phyloP scores from a whole-genome alignment of 805 yeast species.

The Babjeviella inositovora region DNA sequence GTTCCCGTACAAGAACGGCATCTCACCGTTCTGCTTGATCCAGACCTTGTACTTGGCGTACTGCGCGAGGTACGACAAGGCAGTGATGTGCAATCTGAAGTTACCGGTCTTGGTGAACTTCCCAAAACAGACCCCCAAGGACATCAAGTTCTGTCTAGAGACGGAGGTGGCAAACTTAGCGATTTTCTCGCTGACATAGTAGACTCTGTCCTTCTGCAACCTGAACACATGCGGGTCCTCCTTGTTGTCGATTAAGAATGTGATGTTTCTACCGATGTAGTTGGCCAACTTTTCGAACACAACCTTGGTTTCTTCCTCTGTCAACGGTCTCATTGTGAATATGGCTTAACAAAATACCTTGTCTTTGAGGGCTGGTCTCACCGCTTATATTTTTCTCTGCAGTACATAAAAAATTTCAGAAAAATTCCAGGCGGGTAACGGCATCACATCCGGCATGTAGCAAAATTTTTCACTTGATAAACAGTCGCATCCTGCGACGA shows the following conservation, averaged over 20 bases:
- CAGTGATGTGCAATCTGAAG: slow-evolving; percentile 88
- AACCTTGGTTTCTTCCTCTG: slow-evolving; percentile 93
- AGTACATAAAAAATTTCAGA: too few relatives aligned
- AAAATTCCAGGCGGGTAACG: too few relatives aligned
- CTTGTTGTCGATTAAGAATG: slow-evolving; percentile 69
- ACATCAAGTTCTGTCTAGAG: slow-evolving; percentile 80
- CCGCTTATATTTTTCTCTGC: too few relatives aligned
- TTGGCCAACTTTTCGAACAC: slow-evolving; percentile 94
- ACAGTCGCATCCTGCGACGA: too few relatives aligned
- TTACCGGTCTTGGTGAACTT: slow-evolving; percentile 97
- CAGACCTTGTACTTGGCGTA: slow-evolving; percentile 88
- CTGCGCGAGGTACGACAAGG: slow-evolving; percentile 67
- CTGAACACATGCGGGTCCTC: slow-evolving; percentile 90
- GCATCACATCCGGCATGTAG: too few relatives aligned
- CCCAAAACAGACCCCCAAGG: slow-evolving; percentile 86
- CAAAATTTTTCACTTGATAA: too few relatives aligned
- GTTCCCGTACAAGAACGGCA: slow-evolving; percentile 96
- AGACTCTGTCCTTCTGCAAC: slow-evolving; percentile 90
- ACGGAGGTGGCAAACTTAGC: slow-evolving; percentile 85
- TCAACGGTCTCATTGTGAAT: slow-evolving; percentile 68
- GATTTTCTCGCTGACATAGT: slow-evolving; percentile 71
- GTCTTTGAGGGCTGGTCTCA: too few relatives aligned
- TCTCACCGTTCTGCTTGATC: slow-evolving; percentile 95
- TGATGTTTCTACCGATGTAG: slow-evolving; percentile 91
- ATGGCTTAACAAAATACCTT: too few relatives aligned